Conservation (phyloP, 169 alveolate species). For the Eimeria necatrix region DNA sequence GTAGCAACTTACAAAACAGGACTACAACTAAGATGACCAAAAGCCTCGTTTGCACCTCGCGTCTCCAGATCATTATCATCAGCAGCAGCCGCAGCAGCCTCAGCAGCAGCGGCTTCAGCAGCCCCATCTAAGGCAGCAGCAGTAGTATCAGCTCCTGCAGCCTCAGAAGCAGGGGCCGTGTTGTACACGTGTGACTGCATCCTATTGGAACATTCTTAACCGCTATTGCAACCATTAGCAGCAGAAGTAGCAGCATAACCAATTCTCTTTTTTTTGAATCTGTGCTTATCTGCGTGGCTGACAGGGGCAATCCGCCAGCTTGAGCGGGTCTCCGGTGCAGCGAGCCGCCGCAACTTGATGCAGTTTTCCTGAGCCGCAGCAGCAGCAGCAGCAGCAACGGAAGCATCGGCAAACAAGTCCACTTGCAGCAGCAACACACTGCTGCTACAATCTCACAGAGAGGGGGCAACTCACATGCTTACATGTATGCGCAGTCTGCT, state of each 20-base stretch:
- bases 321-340: constrained; percentile 26
- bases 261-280: background rate
- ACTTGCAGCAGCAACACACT: background rate
- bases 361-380: constrained; percentile 8
- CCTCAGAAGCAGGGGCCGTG: too few relatives aligned
- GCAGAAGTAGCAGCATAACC: too few relatives aligned
- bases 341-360: constrained; percentile 42
- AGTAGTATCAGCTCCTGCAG: background rate
- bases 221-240: too few relatives aligned
- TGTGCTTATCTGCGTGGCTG: background rate
- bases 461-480: too few relatives aligned
- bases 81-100: background rate
- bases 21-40: too few relatives aligned
- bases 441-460: background rate
- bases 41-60: too few relatives aligned
- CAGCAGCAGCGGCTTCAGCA: constrained; percentile 15
- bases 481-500: too few relatives aligned
- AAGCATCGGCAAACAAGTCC: background rate
- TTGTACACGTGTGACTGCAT: too few relatives aligned
- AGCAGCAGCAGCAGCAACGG: background rate
- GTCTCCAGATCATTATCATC: background rate
- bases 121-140: background rate
- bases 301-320: constrained; percentile 49
- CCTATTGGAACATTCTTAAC: too few relatives aligned
- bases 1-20: too few relatives aligned